A percentile compares a stretch with the other conserved stretches of the same genome.
These are phyloP conservation scores for Lasiosphaeria hispida DNA, from an alignment of 495 filamentous ascomycete genomes.

Conservation along the genomic window DNA sequence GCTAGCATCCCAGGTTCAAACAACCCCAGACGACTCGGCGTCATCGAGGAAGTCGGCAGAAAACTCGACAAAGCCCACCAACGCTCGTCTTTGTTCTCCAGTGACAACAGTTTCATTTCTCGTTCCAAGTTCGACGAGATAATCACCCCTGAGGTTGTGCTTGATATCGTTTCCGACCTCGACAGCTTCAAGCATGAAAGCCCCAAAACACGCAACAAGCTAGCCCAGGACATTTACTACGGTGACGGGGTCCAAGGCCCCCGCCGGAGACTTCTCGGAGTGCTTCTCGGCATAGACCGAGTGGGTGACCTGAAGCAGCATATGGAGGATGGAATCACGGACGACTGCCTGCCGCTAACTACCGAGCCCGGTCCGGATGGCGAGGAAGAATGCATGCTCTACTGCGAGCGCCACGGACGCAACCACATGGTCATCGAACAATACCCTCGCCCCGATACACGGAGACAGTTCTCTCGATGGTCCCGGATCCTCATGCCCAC, in stretches of 20 bases:
- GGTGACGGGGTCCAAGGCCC: background rate
- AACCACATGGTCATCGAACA: background rate
- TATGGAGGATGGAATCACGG: background rate
- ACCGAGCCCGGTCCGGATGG: background rate
- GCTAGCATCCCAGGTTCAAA: too few relatives aligned
- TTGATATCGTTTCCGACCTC: background rate
- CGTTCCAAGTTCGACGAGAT: conserved; percentile 6
- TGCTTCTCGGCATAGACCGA: background rate
- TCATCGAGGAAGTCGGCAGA: too few relatives aligned
- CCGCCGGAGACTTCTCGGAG: conserved; percentile 5
- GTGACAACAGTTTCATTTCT: background rate
- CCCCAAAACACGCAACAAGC: background rate
- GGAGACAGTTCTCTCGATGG: background rate
- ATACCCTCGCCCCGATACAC: background rate
- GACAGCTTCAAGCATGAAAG: background rate
- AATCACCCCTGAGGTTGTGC: background rate
- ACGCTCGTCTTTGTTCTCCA: too few relatives aligned
- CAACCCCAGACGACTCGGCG: too few relatives aligned
- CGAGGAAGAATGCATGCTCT: too few relatives aligned
- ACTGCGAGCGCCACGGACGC: background rate
- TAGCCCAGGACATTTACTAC: background rate
- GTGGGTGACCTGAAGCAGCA: background rate
- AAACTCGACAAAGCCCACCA: too few relatives aligned
- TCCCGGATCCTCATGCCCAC: background rate
- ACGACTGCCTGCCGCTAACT: conserved; percentile 7